Conservation (phyloP, 108 stramenopile species). For the Cylindrotheca fusiformis region DNA sequence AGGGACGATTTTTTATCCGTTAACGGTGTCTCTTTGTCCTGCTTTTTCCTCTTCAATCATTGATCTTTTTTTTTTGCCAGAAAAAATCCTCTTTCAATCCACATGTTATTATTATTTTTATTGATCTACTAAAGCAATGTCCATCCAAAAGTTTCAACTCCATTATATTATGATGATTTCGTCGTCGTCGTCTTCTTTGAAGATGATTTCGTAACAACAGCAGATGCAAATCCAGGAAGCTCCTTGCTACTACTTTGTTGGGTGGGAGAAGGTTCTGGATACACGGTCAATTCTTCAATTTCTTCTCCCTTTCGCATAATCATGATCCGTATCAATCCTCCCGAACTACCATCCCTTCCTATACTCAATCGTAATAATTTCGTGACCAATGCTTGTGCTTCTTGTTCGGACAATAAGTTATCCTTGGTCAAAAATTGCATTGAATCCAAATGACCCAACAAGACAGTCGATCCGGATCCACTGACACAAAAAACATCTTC, state of each 20-base stretch:
- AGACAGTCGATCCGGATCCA: conserved; percentile 72
- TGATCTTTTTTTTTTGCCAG: no score
- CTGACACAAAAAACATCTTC: conserved; percentile 55
- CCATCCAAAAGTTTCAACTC: no score
- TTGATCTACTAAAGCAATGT: no score
- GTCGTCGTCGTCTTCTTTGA: no score
- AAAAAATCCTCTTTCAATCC: no score
- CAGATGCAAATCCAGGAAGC: conserved; percentile 18
- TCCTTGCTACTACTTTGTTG: neutral
- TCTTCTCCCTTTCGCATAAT: conserved; percentile 38
- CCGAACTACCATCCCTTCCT: conserved; percentile 78
- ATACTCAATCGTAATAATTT: conserved; percentile 66
- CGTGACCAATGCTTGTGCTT: conserved; percentile 58
- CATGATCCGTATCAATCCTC: conserved; percentile 63
- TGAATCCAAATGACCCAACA: conserved; percentile 68
- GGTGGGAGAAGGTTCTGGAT: conserved; percentile 8
- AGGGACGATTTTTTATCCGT: no score
- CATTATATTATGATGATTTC: no score
- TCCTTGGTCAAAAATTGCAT: conserved; percentile 16
- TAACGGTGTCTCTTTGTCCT: no score
- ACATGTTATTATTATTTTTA: no score
- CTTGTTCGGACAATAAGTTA: conserved; percentile 39
- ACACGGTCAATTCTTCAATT: conserved; percentile 19
- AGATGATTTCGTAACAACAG: no score
- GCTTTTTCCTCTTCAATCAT: no score